A percentile compares a stretch with the other conserved stretches of the same genome.
Evolutionary conservation across 2,329 filamentous ascomycete species (phyloP).

Genomic region (Lasiodiplodia hormozganensis): DNA sequence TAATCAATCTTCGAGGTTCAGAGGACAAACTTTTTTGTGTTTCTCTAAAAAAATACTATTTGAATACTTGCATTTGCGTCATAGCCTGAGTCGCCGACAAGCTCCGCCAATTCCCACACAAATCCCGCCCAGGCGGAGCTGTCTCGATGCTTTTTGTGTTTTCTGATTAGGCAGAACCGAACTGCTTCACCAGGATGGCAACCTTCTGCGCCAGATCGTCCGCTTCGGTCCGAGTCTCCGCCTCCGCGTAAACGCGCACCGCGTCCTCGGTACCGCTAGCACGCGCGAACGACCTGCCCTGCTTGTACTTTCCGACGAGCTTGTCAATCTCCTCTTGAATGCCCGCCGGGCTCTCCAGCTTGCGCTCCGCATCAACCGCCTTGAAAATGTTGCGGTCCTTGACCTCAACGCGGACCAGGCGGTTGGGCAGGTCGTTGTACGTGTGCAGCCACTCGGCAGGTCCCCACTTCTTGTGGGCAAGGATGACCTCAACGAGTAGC

Average conservation of each 20-base stretch:
- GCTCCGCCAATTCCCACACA: neutral
- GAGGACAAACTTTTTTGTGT: constrained; percentile 11
- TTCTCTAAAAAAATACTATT: constrained; percentile 2
- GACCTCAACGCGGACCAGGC: constrained; percentile 92
- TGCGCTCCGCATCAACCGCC: constrained; percentile 90
- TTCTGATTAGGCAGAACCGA: constrained; percentile 20
- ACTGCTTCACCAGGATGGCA: constrained; percentile 69
- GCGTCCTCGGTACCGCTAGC: constrained; percentile 96
- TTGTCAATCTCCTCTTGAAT: constrained; percentile 87
- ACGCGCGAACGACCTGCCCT: constrained; percentile 87
- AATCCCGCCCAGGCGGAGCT: neutral
- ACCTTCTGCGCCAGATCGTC: constrained; percentile 90
- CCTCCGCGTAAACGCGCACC: constrained; percentile 94
- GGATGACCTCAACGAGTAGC: constrained; percentile 92
- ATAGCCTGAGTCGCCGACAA: neutral
- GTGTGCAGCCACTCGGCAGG: constrained; percentile 91
- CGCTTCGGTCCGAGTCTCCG: constrained; percentile 84
- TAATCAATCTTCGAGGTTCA: neutral
- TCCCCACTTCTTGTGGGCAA: constrained; percentile 92
- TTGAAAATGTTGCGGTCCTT: constrained; percentile 86
- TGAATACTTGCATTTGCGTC: constrained; percentile 5
- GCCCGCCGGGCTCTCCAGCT: constrained; percentile 78
- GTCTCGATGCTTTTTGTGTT: neutral
- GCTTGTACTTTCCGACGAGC: constrained; percentile 87
- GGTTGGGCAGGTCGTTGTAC: constrained; percentile 93